Evolutionary conservation across 495 filamentous ascomycete genomes (phyloP), one percentile per base, ranked within the genome.

Genomic region (Penicilliopsis zonata): DNA sequence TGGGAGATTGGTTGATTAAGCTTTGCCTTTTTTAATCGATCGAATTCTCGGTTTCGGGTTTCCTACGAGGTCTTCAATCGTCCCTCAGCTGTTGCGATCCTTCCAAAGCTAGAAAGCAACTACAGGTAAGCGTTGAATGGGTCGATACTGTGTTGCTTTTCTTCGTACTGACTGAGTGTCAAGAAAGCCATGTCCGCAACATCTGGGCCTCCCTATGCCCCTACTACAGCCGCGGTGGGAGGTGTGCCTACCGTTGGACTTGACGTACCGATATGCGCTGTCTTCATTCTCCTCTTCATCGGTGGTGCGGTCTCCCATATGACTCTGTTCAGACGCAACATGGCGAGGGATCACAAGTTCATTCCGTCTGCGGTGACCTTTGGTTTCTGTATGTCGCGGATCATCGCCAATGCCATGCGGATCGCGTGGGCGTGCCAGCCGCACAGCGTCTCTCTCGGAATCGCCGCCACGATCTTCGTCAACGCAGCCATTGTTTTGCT

Each of bases 301-400:
- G 14, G 39, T 30, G 64, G 63, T 13, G 82, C 70, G 4, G 58
- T 58, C 16, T 44, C 57, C 20, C 75, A 93, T 57, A 76, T 84
- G 69, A 61, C 60, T 5, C 66, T 86, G 33, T 69, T 81, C 41
- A 65, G 65, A 28, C 32, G 53, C 19, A 92, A 92, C 55, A 49
- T 40, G 15, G 37, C 44, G 10, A 51, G 61, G 15, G 59, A 65
- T 9, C 74, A 81, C 50, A 81, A 81, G 30, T 93, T 90, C 59
- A 43, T 82, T 18, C 67, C 80, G 33, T 82, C 69, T 10, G 72
- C 52, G 9, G 61, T 82, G 35, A 52, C 80, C 16, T 82, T 85
- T 44, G 84, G 75, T 34, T 87, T 95, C 65, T 90, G 74, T 58
- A 73, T 80, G 62, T 69, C 80, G 4, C 67, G 86, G 18, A 67